Evolutionary conservation across 1,139 yeast genomes (phyloP), one percentile per base, ranked within the genome.

Genomic region (Hemisphaericaspora xylanilytica): DNA sequence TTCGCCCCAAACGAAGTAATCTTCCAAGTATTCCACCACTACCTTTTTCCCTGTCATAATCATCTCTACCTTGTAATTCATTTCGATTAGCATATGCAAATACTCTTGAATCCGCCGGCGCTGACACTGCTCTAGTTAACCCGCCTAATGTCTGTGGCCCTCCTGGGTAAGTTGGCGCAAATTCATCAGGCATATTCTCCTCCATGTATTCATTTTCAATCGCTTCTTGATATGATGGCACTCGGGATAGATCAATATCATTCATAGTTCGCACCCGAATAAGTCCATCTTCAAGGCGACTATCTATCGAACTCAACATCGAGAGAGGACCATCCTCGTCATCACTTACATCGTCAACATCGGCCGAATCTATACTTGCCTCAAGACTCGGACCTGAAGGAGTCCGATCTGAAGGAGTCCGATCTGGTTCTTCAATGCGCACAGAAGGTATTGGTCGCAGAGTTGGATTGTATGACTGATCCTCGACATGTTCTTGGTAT

Each of bases 401-500:
- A n/a, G n/a, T n/a, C n/a, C n/a, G n/a, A n/a, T n/a, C n/a, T n/a
- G n/a, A n/a, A n/a, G n/a, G n/a, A n/a, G n/a, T n/a, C n/a, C n/a
- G n/a, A n/a, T n/a, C n/a, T n/a, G n/a, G n/a, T n/a, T n/a, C n/a
- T n/a, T n/a, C n/a, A n/a, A n/a, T n/a, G n/a, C n/a, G n/a, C n/a
- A n/a, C n/a, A n/a, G n/a, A n/a, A n/a, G n/a, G n/a, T n/a, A n/a
- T n/a, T n/a, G 61, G 66, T 2, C 70, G 63, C 17, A 61, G 55
- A 25, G 57, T 56, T 35, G 63, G 54, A 48, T 70, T 75, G 45
- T 54, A 70, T 5, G 65, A 45, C 39, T 59, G 55, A 47, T 71
- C 77, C 40, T 51, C 58, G 3, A 60, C 54, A 36, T 69, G 70
- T 36, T 63, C 55, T 35, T 66, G 67, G 46, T 71, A 71, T 28